phyloP scores from a whole-genome alignment of 2,329 filamentous ascomycete genomes.

The Penicillium brevicompactum region DNA sequence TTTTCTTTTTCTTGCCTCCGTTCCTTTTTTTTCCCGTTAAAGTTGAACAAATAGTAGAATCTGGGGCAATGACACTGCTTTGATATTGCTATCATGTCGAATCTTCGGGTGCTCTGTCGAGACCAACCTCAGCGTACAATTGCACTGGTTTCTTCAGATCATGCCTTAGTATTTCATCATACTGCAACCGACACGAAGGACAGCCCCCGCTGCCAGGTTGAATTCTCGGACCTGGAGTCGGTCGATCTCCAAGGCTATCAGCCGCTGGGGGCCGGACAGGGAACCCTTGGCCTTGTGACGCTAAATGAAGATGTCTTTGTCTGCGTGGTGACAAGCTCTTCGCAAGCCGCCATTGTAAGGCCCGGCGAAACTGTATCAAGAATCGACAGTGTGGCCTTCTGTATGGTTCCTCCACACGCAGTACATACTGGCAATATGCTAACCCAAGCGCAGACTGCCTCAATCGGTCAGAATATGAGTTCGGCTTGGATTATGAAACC shows the following conservation, averaged over 20 bases:
- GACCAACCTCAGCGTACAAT: conserved; percentile 87
- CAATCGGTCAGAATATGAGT: conserved; percentile 82
- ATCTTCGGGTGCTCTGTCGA: conserved; percentile 77
- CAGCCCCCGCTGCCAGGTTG: conserved; percentile 76
- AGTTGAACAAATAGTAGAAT: neutral
- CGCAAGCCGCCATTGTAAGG: conserved; percentile 76
- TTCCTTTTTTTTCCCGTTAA: neutral
- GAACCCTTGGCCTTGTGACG: conserved; percentile 85
- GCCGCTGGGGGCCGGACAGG: conserved; percentile 75
- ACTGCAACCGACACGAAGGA: conserved; percentile 62
- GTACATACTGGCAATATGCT: neutral
- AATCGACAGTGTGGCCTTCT: conserved; percentile 84
- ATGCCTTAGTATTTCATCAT: conserved; percentile 83
- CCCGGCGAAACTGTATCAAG: conserved; percentile 87
- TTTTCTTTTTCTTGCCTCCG: neutral
- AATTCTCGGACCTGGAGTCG: conserved; percentile 69
- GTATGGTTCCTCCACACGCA: conserved; percentile 38
- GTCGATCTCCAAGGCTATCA: conserved; percentile 76
- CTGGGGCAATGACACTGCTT: conserved; percentile 9
- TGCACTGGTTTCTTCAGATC: conserved; percentile 75
- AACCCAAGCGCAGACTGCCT: conserved; percentile 66
- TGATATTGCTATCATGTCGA: conserved; percentile 48
- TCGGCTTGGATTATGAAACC: conserved; percentile 63
- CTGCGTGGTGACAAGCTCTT: conserved; percentile 80
- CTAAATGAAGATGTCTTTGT: conserved; percentile 84